A percentile compares a stretch with the other conserved stretches of the same genome.
Evolutionary conservation across 1,284 basidiomycete species (phyloP).

Genomic region (Mycena sp.): DNA sequence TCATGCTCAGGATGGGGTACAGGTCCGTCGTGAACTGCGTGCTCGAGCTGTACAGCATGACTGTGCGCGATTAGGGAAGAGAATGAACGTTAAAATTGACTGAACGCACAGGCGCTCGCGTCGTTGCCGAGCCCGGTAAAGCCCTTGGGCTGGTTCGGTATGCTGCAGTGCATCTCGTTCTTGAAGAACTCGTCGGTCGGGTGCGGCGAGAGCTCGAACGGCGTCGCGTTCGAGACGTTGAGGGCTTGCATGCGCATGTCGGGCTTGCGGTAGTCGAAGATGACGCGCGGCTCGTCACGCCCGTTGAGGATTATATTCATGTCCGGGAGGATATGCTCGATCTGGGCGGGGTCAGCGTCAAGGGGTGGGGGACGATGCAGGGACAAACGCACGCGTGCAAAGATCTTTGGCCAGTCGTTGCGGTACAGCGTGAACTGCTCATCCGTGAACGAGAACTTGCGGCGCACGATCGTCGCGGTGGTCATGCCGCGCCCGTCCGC

Average conservation of each 20-base stretch:
- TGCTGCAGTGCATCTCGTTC: conserved; percentile 23
- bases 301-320: conserved; percentile 27
- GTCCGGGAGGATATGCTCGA: conserved; percentile 24
- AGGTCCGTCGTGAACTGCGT: conserved; percentile 27
- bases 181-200: conserved; percentile 24
- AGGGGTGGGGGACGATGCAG: background rate
- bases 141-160: conserved; percentile 20
- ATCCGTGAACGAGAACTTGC: conserved; percentile 20
- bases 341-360: background rate
- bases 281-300: conserved; percentile 25
- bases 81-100: conserved; percentile 28
- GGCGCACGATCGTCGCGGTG: conserved; percentile 10
- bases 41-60: conserved; percentile 29
- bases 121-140: conserved; percentile 26
- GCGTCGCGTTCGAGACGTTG: conserved; percentile 19
- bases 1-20: conserved; percentile 30
- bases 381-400: conserved; percentile 5
- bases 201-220: conserved; percentile 25
- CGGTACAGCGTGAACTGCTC: conserved; percentile 23
- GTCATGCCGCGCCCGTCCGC: conserved; percentile 20
- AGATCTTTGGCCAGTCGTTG: conserved; percentile 22
- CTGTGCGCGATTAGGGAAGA: conserved; percentile 1
- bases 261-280: conserved; percentile 25
- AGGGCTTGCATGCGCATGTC: conserved; percentile 15
- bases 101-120: conserved; percentile 29